Evolutionary conservation across 2,329 filamentous ascomycete genomes (phyloP).

Genomic region (Sclerotinia glacialis): DNA sequence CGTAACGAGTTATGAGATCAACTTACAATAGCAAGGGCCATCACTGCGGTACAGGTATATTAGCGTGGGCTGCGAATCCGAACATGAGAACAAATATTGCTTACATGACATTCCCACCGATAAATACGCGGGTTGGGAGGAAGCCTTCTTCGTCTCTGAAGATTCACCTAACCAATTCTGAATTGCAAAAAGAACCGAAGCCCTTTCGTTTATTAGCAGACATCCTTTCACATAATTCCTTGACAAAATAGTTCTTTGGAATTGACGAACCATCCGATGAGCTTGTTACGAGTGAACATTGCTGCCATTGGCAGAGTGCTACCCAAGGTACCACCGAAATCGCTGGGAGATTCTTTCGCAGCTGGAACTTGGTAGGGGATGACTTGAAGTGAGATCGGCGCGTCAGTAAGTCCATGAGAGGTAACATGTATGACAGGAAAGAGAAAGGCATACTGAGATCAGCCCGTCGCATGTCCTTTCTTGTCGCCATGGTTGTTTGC

Average conservation of each 20-base stretch:
- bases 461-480: constrained; percentile 68
- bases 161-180: constrained; percentile 78
- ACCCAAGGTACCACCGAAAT: constrained; percentile 67
- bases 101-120: constrained; percentile 75
- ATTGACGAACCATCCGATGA: constrained; percentile 57
- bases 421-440: background rate
- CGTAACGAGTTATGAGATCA: background rate
- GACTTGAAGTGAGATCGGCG: constrained; percentile 55
- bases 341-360: constrained; percentile 59
- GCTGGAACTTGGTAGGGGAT: constrained; percentile 82
- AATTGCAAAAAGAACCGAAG: constrained; percentile 68
- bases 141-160: constrained; percentile 60
- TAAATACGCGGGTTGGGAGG: constrained; percentile 69
- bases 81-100: background rate
- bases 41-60: constrained; percentile 29
- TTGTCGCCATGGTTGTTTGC: constrained; percentile 53
- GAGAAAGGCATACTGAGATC: constrained; percentile 61
- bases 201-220: constrained; percentile 48
- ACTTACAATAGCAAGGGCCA: constrained; percentile 45
- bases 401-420: background rate
- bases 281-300: constrained; percentile 91
- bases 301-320: constrained; percentile 93
- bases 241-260: background rate
- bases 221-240: background rate
- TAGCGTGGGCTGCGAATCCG: background rate